Conservation (phyloP, 1,284 basidiomycete genomes). For the Thecaphora thlaspeos region DNA sequence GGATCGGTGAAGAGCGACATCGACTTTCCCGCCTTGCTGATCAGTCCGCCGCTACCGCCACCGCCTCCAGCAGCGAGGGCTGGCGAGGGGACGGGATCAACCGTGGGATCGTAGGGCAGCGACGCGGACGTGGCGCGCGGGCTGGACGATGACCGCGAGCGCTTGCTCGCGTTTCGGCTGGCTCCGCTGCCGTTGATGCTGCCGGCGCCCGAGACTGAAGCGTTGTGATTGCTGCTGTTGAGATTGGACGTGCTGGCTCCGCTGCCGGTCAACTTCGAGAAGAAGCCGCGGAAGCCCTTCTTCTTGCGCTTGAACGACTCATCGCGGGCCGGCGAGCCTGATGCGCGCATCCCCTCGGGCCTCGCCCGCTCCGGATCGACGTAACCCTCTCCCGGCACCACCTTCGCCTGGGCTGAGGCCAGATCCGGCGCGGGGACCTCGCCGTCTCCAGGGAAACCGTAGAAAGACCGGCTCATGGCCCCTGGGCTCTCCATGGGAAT, state of each 20-base stretch:
- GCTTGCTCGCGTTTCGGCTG: constrained; percentile 31
- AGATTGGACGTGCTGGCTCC: not conserved
- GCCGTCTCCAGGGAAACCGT: constrained; percentile 46
- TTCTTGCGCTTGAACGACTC: constrained; percentile 35
- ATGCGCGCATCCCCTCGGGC: constrained; percentile 9
- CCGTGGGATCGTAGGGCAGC: constrained; percentile 24
- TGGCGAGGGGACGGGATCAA: constrained; percentile 18
- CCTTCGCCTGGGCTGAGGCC: constrained; percentile 18
- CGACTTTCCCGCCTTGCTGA: constrained; percentile 27
- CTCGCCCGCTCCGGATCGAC: constrained; percentile 32
- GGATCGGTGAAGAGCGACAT: constrained; percentile 27
- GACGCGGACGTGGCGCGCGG: constrained; percentile 14
- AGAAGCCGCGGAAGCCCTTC: constrained; percentile 39
- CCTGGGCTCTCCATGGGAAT: constrained; percentile 26
- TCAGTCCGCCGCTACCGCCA: constrained; percentile 13
- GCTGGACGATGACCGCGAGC: constrained; percentile 29
- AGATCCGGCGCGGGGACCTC: constrained; percentile 24
- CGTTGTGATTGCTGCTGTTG: constrained; percentile 1
- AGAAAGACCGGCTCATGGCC: constrained; percentile 32
- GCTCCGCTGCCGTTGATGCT: constrained; percentile 33
- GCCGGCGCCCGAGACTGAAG: constrained; percentile 6
- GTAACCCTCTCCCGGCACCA: constrained; percentile 30
- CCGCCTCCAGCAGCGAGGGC: too few relatives aligned
- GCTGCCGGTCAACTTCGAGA: constrained; percentile 38
- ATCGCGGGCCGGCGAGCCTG: constrained; percentile 8